Percentiles rank a stretch among this genome's conserved stretches.
Evolutionary conservation across 2,329 filamentous ascomycete genomes (phyloP).

Genomic region (Kalaharituber pfeilii): DNA sequence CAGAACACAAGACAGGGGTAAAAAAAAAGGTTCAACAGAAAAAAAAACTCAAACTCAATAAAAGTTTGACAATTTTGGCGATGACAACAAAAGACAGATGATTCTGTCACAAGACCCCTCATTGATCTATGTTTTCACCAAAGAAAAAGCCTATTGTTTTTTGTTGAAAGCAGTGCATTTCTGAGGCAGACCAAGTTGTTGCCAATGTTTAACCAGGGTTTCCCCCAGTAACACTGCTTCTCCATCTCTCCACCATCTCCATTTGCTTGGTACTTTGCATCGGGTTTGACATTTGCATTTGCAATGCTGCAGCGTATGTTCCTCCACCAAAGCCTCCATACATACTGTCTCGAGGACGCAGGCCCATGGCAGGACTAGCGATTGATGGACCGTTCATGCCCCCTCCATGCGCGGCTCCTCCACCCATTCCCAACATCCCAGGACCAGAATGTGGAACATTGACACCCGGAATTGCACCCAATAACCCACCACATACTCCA

Average conservation of each 20-base stretch:
- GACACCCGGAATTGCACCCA: background rate
- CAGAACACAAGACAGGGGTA: no score
- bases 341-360: background rate
- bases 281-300: constrained; percentile 4
- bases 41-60: no score
- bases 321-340: background rate
- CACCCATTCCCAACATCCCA: constrained; percentile 4
- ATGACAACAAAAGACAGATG: no score
- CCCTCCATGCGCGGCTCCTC: constrained; percentile 2
- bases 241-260: constrained; percentile 20
- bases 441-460: constrained; percentile 2
- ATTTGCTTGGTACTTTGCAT: constrained; percentile 14
- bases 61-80: no score
- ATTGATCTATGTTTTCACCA: no score
- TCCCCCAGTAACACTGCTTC: constrained; percentile 15
- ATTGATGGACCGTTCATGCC: constrained; percentile 6
- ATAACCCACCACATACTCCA: background rate
- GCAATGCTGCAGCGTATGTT: constrained; percentile 1
- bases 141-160: no score
- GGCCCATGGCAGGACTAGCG: background rate
- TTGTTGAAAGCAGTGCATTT: no score
- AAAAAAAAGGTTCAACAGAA: no score
- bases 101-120: no score
- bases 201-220: background rate
- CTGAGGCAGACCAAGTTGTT: no score